These are phyloP conservation scores for Rhizopus sp. DNA, from an alignment of 371 early-diverging fungal genomes.

Conservation along the genomic window DNA sequence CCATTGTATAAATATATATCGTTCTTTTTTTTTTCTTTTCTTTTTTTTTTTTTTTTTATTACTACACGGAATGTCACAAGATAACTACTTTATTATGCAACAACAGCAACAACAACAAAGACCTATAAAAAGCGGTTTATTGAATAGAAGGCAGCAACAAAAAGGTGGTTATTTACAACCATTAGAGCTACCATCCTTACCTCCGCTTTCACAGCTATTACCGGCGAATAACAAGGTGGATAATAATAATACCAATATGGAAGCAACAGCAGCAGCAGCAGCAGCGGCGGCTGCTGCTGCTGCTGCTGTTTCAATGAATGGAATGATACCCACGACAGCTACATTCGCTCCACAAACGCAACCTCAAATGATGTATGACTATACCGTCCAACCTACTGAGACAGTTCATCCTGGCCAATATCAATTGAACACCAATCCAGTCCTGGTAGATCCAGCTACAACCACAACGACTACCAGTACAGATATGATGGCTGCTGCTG, in stretches of 20 bases:
- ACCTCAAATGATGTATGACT: neutral
- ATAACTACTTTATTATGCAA: neutral
- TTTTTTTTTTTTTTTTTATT: neutral
- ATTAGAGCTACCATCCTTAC: slow-evolving; percentile 31
- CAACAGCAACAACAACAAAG: slow-evolving; percentile 2
- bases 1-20: neutral
- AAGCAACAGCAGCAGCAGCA: neutral
- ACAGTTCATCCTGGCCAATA: slow-evolving; percentile 3
- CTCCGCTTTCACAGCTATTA: slow-evolving; percentile 31
- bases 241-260: neutral
- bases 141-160: slow-evolving; percentile 25
- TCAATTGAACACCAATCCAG: slow-evolving; percentile 1
- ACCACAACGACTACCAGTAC: neutral
- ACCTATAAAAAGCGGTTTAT: slow-evolving; percentile 17
- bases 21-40: neutral
- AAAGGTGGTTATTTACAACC: slow-evolving; percentile 17
- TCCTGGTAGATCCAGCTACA: slow-evolving; percentile 1
- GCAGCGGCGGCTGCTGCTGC: slow-evolving; percentile 1
- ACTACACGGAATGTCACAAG: neutral
- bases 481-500: slow-evolving; percentile 5
- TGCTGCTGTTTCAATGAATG: neutral
- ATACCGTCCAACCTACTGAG: neutral
- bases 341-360: slow-evolving; percentile 4
- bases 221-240: slow-evolving; percentile 2
- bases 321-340: neutral